Base-by-base conservation (phyloP, 2,329 filamentous ascomycete genomes). In the Pseudopyricularia javanii region DNA sequence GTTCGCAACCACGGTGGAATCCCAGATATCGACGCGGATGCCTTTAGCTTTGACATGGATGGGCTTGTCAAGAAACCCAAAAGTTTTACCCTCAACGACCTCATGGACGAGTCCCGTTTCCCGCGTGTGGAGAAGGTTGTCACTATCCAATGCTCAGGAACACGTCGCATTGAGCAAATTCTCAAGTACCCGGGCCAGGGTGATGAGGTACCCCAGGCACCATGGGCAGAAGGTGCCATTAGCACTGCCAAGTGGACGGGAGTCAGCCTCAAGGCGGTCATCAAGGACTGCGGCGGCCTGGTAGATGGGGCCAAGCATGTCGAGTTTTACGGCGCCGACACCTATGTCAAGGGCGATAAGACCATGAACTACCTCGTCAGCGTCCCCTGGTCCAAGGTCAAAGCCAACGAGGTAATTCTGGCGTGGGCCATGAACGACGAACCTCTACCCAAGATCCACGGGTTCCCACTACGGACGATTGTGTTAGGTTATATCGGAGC, bases 341-440 rank as follows among this genome's bases (percentile, higher is more conserved):
- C 82, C 0, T 88, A 88, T 60, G 84, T 88, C 70, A 88, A 88
- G 63, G 78, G 81, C 50, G 73, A 75, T 15, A 67, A 83, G 47
- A 72, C 76, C 0, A 78, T 77, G 67, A 88, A 88, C 63, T 88
- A 87, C 59, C 70, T 77, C 20, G 81, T 86, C 49, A 79, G 74
- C 14, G 80, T 87, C 0, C 84, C 85, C 0, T 83, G 75, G 70
- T 74, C 75, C 7, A 88, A 88, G 64, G 82, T 86, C 48, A 83
- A 81, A 57, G 67, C 72, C 8, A 76, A 84, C 56, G 80, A 87
- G 59, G 83, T 87, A 0, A 69, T 87, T 50, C 70, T 87, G 0
- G 79, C 78, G 0, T 87, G 82, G 81, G 79, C 85, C 59, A 87
- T 87, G 83, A 87, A 87, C 57, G 82, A 78, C 5, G 69, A 83